A percentile compares a stretch with the other conserved stretches of the same genome.
Conservation (phyloP, 805 yeast species). For the Wickerhamiella musiphila region DNA sequence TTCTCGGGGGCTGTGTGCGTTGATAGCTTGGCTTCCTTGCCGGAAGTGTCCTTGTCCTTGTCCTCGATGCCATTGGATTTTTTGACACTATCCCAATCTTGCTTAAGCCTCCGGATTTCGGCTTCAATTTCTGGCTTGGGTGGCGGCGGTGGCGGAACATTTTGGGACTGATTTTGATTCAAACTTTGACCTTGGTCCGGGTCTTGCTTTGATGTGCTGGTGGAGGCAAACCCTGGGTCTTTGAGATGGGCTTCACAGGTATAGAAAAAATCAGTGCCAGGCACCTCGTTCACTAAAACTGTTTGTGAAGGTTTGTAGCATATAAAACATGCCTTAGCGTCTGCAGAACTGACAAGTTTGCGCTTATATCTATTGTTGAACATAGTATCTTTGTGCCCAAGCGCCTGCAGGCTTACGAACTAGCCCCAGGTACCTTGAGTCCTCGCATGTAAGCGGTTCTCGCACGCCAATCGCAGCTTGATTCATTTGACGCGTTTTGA, state of each 20-base stretch:
- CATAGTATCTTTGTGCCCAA: constrained; percentile 13
- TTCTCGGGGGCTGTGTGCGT: neutral
- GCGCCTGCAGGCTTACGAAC: constrained; percentile 1
- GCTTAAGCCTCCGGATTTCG: constrained; percentile 21
- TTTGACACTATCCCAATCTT: constrained; percentile 16
- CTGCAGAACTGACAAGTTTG: constrained; percentile 30
- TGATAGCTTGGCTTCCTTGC: constrained; percentile 1
- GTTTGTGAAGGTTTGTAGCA: constrained; percentile 36
- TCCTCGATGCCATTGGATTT: constrained; percentile 8
- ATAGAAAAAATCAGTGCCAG: constrained; percentile 34
- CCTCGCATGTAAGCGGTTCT: neutral
- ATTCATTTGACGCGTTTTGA: too few relatives aligned
- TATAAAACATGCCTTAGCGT: constrained; percentile 30
- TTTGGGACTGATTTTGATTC: neutral
- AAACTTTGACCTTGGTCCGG: too few relatives aligned
- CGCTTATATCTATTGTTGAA: constrained; percentile 28
- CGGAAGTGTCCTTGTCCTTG: constrained; percentile 8
- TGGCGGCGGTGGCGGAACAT: constrained; percentile 2
- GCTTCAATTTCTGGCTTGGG: constrained; percentile 9
- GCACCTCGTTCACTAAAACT: constrained; percentile 32
- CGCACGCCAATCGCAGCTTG: too few relatives aligned
- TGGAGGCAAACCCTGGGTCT: constrained; percentile 35
- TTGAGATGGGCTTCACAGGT: constrained; percentile 32
- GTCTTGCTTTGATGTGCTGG: constrained; percentile 1
- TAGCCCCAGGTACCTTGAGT: neutral